These are phyloP conservation scores for Colletotrichum nymphaeae DNA, from an alignment of 2,329 filamentous ascomycete genomes.

Conservation along the genomic window DNA sequence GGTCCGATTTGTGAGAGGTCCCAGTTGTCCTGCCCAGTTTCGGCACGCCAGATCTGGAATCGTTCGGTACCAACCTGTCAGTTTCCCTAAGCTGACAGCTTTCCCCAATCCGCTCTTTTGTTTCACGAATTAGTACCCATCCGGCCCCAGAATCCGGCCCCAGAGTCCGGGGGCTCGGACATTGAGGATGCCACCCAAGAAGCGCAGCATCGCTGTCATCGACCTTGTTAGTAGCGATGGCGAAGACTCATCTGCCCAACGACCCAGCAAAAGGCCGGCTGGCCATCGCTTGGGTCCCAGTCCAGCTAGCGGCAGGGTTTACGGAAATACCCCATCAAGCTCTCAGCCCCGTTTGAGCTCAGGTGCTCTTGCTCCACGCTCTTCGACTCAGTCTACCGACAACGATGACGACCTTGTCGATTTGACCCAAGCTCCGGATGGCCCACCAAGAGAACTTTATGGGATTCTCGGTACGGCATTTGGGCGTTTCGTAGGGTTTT, in stretches of 20 bases:
- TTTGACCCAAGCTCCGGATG: constrained; percentile 57
- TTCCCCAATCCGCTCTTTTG: constrained; percentile 4
- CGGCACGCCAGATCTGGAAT: not conserved
- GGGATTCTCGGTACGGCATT: constrained; percentile 53
- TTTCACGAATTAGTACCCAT: constrained; percentile 14
- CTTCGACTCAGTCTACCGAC: constrained; percentile 36
- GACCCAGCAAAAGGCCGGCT: constrained; percentile 22
- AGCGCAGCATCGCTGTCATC: constrained; percentile 51
- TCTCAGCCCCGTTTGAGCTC: not conserved
- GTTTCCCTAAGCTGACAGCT: constrained; percentile 3
- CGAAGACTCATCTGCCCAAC: not conserved
- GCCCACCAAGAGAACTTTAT: constrained; percentile 57
- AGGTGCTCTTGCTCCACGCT: not conserved
- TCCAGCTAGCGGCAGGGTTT: constrained; percentile 36
- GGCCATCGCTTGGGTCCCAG: not conserved
- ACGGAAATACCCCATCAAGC: constrained; percentile 21
- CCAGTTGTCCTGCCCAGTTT: not conserved
- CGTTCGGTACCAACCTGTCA: constrained; percentile 26
- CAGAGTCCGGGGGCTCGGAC: not conserved
- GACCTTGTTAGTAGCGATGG: constrained; percentile 55
- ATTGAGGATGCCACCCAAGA: constrained; percentile 39
- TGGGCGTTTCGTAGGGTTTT: not conserved
- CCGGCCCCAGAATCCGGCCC: not conserved
- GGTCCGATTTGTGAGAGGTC: constrained; percentile 2
- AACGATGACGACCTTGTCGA: constrained; percentile 54